phyloP scores from a whole-genome alignment of 257 asterid genomes.

The Salvia hispanica region DNA sequence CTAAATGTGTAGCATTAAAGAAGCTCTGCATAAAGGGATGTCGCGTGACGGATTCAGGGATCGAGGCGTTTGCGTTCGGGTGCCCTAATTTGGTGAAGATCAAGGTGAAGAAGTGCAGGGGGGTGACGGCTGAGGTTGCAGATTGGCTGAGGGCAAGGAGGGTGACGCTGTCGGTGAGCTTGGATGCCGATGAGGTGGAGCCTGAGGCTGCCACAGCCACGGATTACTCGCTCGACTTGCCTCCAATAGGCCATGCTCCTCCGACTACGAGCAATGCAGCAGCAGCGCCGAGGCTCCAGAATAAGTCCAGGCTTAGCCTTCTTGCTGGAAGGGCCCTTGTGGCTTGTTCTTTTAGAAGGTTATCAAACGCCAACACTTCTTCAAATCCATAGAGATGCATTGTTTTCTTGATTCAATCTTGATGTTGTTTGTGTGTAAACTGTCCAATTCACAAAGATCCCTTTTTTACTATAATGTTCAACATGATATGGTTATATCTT shows the following conservation, averaged over 20 bases:
- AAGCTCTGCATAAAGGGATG: constrained; percentile 89
- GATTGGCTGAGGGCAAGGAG: constrained; percentile 74
- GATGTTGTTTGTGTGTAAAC: too few relatives aligned
- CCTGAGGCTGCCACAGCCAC: constrained; percentile 36
- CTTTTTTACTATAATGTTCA: too few relatives aligned
- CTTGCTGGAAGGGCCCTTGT: constrained; percentile 31
- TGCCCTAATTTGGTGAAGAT: constrained; percentile 88
- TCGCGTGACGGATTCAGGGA: constrained; percentile 71
- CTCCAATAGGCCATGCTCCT: not conserved
- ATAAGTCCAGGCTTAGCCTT: constrained; percentile 31
- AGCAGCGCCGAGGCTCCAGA: not conserved
- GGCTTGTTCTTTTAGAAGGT: constrained; percentile 37
- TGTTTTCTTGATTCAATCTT: too few relatives aligned
- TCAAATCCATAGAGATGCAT: not conserved
- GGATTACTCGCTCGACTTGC: too few relatives aligned
- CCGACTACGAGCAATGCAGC: constrained; percentile 34
- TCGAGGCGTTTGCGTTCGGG: constrained; percentile 71
- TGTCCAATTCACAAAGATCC: too few relatives aligned
- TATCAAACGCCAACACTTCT: constrained; percentile 26
- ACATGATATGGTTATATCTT: too few relatives aligned
- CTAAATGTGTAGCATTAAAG: constrained; percentile 65
- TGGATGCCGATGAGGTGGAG: constrained; percentile 71
- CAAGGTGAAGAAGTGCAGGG: constrained; percentile 80
- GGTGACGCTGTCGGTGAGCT: constrained; percentile 52
- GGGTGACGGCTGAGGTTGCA: constrained; percentile 64